phyloP scores from a whole-genome alignment of 129 eudicot genomes.

The Glebionis coronaria region DNA sequence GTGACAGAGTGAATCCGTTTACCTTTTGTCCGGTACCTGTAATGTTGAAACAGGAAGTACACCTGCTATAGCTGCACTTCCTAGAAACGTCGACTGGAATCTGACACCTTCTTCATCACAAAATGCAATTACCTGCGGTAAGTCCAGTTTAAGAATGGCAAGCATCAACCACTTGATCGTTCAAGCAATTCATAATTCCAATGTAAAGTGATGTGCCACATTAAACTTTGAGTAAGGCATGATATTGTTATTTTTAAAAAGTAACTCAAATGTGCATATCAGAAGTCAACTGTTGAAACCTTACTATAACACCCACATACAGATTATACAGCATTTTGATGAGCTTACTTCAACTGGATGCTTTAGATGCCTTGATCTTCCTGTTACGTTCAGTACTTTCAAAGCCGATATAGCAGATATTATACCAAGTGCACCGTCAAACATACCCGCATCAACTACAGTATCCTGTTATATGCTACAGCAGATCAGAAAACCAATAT shows the following conservation, averaged over 20 bases:
- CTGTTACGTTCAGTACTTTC: conserved; percentile 61
- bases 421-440: conserved; percentile 93
- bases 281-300: too few relatives aligned
- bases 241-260: too few relatives aligned
- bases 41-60: conserved; percentile 67
- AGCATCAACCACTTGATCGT: conserved; percentile 5
- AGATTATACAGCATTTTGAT: too few relatives aligned
- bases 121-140: conserved; percentile 78
- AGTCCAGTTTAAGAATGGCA: conserved; percentile 16
- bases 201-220: not conserved
- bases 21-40: conserved; percentile 86
- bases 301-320: too few relatives aligned
- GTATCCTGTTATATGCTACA: conserved; percentile 61
- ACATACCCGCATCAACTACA: conserved; percentile 93
- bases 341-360: conserved; percentile 84
- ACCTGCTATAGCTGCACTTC: conserved; percentile 99
- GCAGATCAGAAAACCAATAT: not conserved
- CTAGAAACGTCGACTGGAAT: conserved; percentile 92
- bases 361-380: conserved; percentile 46
- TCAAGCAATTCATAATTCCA: not conserved
- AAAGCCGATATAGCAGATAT: conserved; percentile 84
- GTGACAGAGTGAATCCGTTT: conserved; percentile 16
- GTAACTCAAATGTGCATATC: too few relatives aligned
- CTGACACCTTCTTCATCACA: conserved; percentile 98
- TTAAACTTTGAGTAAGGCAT: too few relatives aligned